Percentiles rank a stretch among this genome's conserved stretches.
phyloP scores from a whole-genome alignment of 2,329 filamentous ascomycete species.

The Fusarium foetens region DNA sequence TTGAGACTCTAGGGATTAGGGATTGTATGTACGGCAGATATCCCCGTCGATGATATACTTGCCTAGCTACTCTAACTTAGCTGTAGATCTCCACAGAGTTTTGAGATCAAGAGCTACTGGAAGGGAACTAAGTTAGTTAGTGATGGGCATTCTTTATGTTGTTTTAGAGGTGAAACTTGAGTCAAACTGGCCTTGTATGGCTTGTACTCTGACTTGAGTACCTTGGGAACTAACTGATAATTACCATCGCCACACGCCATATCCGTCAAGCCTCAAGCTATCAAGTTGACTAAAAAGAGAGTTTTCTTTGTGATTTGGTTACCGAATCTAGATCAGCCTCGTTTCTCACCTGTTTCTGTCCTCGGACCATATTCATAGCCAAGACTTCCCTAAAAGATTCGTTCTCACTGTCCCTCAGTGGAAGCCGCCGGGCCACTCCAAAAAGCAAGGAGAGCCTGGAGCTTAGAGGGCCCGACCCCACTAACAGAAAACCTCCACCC shows the following conservation, averaged over 20 bases:
- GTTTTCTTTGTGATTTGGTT: neutral
- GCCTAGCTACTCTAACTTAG: neutral
- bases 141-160: neutral
- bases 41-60: neutral
- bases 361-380: slow-evolving; percentile 5
- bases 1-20: neutral
- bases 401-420: neutral
- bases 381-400: slow-evolving; percentile 7
- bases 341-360: neutral
- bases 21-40: neutral
- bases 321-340: slow-evolving; percentile 4
- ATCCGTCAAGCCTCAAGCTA: neutral
- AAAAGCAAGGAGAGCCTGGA: slow-evolving; percentile 13
- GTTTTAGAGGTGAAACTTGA: neutral
- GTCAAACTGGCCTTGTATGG: neutral
- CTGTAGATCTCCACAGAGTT: neutral
- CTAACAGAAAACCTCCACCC: neutral
- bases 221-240: neutral
- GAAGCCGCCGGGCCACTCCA: slow-evolving; percentile 10
- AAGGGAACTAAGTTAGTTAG: slow-evolving; percentile 8
- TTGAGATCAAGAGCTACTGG: neutral
- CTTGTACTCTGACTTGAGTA: neutral
- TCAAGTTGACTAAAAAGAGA: neutral
- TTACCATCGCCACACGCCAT: neutral
- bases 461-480: slow-evolving; percentile 3